Percentiles rank a stretch among this genome's conserved stretches.
These are phyloP conservation scores for Gastrodia elata DNA, from an alignment of 106 monocot species.

Conservation along the genomic window DNA sequence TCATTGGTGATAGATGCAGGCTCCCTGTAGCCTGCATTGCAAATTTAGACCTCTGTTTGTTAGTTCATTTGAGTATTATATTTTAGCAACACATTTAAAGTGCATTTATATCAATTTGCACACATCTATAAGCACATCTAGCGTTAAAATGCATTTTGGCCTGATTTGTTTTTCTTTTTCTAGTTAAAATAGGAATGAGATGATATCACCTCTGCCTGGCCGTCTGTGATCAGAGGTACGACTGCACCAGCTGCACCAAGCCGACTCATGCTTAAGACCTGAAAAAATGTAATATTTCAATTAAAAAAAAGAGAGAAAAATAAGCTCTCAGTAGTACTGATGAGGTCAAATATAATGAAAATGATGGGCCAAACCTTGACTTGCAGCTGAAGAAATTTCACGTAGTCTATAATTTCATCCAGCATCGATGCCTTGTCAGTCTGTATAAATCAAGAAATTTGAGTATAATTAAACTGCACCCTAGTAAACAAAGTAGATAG, in stretches of 20 bases:
- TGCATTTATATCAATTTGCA: too few species aligned
- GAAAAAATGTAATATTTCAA: constrained; percentile 6
- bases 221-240: constrained; percentile 48
- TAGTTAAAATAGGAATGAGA: neutral
- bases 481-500: neutral
- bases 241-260: constrained; percentile 61
- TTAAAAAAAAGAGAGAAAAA: constrained; percentile 6
- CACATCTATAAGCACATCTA: too few species aligned
- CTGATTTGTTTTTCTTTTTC: too few species aligned
- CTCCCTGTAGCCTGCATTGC: constrained; percentile 26
- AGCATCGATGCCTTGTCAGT: constrained; percentile 88
- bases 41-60: too few species aligned
- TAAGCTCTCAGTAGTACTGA: neutral
- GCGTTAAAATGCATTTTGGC: too few species aligned
- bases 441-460: constrained; percentile 30
- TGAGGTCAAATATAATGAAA: neutral
- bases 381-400: constrained; percentile 89
- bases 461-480: neutral
- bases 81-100: too few species aligned
- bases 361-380: constrained; percentile 49
- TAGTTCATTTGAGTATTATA: too few species aligned
- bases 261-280: constrained; percentile 91
- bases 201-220: constrained; percentile 51
- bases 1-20: constrained; percentile 24
- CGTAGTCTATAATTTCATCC: constrained; percentile 89